Base-by-base conservation (phyloP, 1,284 basidiomycete species). In the Inonotus obliquus region DNA sequence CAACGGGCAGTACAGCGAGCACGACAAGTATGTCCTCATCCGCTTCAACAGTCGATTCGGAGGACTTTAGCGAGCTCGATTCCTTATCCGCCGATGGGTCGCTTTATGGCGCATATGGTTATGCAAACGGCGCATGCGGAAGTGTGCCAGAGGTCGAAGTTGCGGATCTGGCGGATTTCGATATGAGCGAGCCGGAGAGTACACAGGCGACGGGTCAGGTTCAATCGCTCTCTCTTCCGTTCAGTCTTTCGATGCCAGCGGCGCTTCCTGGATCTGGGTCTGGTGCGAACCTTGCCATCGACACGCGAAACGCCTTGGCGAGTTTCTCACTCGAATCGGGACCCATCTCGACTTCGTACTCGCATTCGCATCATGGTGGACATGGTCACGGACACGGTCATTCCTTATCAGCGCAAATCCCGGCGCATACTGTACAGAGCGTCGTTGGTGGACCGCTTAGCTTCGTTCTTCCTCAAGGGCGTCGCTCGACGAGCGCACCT, bases 351-450 rank as follows among this genome's bases (percentile, higher is more conserved):
- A 23, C 55, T 5, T 35, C 41, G 10, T 41, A 55, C 52, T 37
- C 52, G 7, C 37, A 54, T 21, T 39, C 54, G 37, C 37, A 51
- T 14, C 48, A 53, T 13, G 44, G 47, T 23, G 57, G 57, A 19
- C 60, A 61, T 35, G 60, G 60, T 7, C 59, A 60, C 29, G 59
- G 59, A 13, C 59, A 60, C 23, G 29, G 44, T 4, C 60, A 61
- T 25, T 62, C 60, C 7, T 25, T 62, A 5, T 62, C 60, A 17
- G 55, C 55, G 25, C 60, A 62, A 48, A 52, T 53, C 37, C 27
- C 54, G 4, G 37, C 54, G 5, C 54, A 62, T 38, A 55, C 51
- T 7, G 38, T 29, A 5, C 60, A 61, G 25, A 48, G 37, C 32
- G 27, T 49, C 21, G 57, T 49, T 21, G 29, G 51, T 7, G 55